Conservation (phyloP, 192 early-diverging fungal genomes). For the Gonapodya sp. region DNA sequence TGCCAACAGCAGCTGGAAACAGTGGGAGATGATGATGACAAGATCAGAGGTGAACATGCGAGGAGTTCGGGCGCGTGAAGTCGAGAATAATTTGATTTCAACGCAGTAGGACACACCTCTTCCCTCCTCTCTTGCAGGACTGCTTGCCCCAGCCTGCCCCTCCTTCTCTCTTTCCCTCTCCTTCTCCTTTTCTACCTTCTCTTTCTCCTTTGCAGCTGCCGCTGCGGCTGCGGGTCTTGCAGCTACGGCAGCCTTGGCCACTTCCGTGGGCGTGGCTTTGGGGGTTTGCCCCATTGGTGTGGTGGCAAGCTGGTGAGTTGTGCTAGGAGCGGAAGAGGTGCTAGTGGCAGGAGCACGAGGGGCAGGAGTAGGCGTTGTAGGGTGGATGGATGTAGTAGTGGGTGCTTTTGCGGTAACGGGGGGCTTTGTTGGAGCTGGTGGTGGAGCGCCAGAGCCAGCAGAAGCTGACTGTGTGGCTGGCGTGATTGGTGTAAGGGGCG, state of each 20-base stretch:
- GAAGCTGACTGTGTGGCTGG: no score
- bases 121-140: background rate
- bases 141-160: background rate
- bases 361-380: background rate
- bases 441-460: background rate
- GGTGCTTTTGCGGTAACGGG: background rate
- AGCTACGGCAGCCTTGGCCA: background rate
- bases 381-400: background rate
- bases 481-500: slow-evolving; percentile 8
- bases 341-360: background rate
- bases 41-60: no score
- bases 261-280: background rate
- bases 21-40: background rate
- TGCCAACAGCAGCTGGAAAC: background rate
- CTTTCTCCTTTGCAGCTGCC: background rate
- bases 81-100: no score
- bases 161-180: background rate
- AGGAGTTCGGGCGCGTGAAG: no score
- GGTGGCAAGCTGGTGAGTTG: no score
- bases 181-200: background rate
- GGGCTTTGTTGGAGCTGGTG: background rate
- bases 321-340: background rate
- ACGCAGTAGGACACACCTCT: no score
- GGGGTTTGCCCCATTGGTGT: no score
- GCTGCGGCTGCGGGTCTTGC: background rate